Conservation (phyloP, 2,329 filamentous ascomycete genomes). For the Ceratocystis lukuohia region DNA sequence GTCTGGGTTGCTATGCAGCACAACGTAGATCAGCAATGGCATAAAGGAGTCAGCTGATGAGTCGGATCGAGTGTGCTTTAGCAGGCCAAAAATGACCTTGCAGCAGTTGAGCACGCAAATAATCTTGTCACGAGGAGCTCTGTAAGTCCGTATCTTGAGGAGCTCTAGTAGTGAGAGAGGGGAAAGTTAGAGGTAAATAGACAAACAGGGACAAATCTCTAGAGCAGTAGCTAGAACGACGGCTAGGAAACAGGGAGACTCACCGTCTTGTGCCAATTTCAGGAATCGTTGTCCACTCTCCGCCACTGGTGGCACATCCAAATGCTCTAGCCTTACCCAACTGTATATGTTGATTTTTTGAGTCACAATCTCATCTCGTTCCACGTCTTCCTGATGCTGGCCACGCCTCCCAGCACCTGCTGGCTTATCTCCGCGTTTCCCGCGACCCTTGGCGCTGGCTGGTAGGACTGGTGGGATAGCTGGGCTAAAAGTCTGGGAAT, state of each 20-base stretch:
- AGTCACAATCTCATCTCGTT: constrained; percentile 85
- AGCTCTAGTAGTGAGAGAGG: constrained; percentile 47
- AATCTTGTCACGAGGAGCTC: constrained; percentile 94
- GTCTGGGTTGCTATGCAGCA: constrained; percentile 85
- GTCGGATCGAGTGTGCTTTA: constrained; percentile 85
- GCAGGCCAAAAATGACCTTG: constrained; percentile 93
- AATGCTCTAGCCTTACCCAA: constrained; percentile 84
- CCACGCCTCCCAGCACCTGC: constrained; percentile 75
- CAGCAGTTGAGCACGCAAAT: constrained; percentile 97
- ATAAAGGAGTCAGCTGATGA: constrained; percentile 95
- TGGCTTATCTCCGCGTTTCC: constrained; percentile 48
- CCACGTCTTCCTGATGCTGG: constrained; percentile 95
- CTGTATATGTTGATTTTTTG: constrained; percentile 96
- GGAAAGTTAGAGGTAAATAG: constrained; percentile 18
- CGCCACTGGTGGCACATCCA: constrained; percentile 76
- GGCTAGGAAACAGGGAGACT: constrained; percentile 18
- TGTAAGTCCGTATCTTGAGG: constrained; percentile 89
- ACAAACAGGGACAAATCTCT: neutral
- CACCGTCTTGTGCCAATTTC: constrained; percentile 74
- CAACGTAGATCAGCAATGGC: constrained; percentile 87
- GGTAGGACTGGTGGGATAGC: constrained; percentile 69
- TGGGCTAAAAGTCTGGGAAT: constrained; percentile 90
- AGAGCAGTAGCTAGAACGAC: neutral
- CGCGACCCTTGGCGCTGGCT: constrained; percentile 48
- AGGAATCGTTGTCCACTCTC: constrained; percentile 83